Conservation (phyloP, 805 yeast species). For the Ogataea paradorogensis region DNA sequence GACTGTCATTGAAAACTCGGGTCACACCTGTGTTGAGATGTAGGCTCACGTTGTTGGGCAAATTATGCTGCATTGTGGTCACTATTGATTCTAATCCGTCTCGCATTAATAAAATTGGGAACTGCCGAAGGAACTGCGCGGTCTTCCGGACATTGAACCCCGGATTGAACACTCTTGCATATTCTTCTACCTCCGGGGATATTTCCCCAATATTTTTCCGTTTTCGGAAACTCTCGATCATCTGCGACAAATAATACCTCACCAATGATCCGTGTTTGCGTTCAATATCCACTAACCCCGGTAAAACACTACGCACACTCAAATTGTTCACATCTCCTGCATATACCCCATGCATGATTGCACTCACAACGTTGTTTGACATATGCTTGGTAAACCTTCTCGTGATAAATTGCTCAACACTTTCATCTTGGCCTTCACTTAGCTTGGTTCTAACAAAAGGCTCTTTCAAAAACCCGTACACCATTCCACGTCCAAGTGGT, state of each 20-base stretch:
- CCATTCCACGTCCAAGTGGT: constrained; percentile 31
- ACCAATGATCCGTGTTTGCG: constrained; percentile 55
- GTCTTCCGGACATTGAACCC: constrained; percentile 38
- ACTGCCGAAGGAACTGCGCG: constrained; percentile 40
- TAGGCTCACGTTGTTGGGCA: constrained; percentile 44
- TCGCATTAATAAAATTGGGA: constrained; percentile 59
- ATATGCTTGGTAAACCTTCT: constrained; percentile 64
- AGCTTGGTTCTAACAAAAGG: constrained; percentile 39
- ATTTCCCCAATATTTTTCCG: constrained; percentile 11
- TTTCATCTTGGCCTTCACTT: constrained; percentile 53
- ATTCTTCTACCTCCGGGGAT: constrained; percentile 34
- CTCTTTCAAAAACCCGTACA: constrained; percentile 48
- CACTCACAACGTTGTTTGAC: constrained; percentile 67
- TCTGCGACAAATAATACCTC: constrained; percentile 40
- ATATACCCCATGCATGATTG: constrained; percentile 83
- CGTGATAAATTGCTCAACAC: constrained; percentile 60
- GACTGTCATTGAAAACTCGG: constrained; percentile 14
- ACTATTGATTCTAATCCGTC: constrained; percentile 59
- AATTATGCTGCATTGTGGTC: constrained; percentile 35
- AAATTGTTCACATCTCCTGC: constrained; percentile 75
- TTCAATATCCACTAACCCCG: constrained; percentile 56
- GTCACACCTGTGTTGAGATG: constrained; percentile 30
- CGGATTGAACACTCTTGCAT: constrained; percentile 40
- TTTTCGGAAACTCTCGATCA: constrained; percentile 21
- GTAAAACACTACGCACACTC: constrained; percentile 62